A percentile compares a stretch with the other conserved stretches of the same genome.
These are phyloP conservation scores for Buddleja alternifolia DNA, from an alignment of 257 asterid species.

Conservation along the genomic window DNA sequence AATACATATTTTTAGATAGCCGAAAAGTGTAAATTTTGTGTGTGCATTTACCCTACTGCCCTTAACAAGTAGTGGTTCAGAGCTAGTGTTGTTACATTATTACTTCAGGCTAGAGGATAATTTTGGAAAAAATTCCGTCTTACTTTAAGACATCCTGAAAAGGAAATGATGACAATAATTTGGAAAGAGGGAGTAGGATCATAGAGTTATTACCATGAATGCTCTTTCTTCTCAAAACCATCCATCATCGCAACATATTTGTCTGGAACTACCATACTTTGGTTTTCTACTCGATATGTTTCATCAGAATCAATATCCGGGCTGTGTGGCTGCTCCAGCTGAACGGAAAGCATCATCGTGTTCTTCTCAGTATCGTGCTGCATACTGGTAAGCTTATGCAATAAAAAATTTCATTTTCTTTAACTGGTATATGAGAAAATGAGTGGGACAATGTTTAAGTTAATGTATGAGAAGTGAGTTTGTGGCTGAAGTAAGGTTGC, in stretches of 20 bases:
- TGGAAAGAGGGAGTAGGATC: not conserved
- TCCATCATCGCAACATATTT: constrained; percentile 37
- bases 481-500: constrained; percentile 44
- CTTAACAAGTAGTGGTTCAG: too few species aligned
- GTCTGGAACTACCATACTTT: constrained; percentile 44
- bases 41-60: too few species aligned
- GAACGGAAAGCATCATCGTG: constrained; percentile 36
- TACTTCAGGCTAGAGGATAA: too few species aligned
- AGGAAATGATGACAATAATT: too few species aligned
- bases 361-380: constrained; percentile 23
- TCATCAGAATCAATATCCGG: constrained; percentile 36
- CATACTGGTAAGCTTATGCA: constrained; percentile 20
- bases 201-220: constrained; percentile 62
- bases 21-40: too few species aligned
- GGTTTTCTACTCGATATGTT: constrained; percentile 29
- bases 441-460: constrained; percentile 36
- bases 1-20: too few species aligned
- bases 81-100: too few species aligned
- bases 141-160: too few species aligned
- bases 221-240: constrained; percentile 68
- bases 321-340: constrained; percentile 37
- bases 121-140: too few species aligned
- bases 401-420: constrained; percentile 9
- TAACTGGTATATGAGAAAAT: constrained; percentile 10
- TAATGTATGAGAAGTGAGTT: constrained; percentile 43